Percentiles rank a stretch among this genome's conserved stretches.
Conservation (phyloP, 148 eudicot genomes). For the Beta vulgaris region DNA sequence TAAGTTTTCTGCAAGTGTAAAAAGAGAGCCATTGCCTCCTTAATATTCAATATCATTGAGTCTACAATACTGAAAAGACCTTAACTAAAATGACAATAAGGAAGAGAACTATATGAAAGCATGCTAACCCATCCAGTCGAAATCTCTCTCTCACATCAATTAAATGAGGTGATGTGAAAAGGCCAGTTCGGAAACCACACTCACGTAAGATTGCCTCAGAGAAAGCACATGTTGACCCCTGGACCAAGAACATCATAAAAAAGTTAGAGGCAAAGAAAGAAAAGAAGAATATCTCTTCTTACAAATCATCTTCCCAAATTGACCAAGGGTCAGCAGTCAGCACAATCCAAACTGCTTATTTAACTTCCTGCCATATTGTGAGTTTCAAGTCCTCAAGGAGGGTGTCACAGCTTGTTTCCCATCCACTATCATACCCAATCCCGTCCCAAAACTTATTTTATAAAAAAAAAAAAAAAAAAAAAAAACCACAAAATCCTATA, state of each 20-base stretch:
- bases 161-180: conserved; percentile 90
- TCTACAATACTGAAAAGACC: neutral
- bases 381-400: neutral
- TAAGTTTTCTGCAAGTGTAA: neutral
- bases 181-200: conserved; percentile 85
- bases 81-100: neutral
- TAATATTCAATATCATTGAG: neutral
- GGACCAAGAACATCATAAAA: conserved; percentile 29
- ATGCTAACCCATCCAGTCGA: conserved; percentile 81
- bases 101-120: conserved; percentile 4
- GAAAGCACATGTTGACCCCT: conserved; percentile 93
- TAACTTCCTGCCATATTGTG: neutral
- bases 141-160: conserved; percentile 92
- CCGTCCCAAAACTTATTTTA: neutral
- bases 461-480: neutral
- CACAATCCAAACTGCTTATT: neutral
- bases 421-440: neutral
- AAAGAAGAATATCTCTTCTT: neutral
- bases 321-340: neutral
- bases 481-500: neutral
- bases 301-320: neutral
- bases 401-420: neutral
- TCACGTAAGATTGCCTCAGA: conserved; percentile 84
- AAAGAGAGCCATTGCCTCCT: neutral
- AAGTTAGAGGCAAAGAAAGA: conserved; percentile 1